Percentiles rank a stretch among this genome's conserved stretches.
Conservation (phyloP, 1,284 basidiomycete genomes). For the Spongiforma sp. region DNA sequence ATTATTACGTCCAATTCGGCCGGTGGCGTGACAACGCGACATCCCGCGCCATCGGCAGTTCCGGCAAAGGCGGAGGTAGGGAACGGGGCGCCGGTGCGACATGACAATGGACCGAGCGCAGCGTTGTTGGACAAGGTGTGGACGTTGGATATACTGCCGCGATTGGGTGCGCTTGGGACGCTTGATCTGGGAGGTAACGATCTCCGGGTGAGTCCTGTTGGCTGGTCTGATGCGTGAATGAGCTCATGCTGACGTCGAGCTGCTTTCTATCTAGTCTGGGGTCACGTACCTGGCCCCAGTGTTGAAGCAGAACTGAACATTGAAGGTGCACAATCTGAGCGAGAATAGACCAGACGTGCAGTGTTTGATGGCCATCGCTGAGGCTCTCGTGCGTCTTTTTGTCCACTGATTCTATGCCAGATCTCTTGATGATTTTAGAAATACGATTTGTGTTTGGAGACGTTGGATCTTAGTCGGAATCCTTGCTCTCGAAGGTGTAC, state of each 20-base stretch:
- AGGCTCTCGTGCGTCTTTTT: constrained; percentile 74
- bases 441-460: constrained; percentile 95
- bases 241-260: too few species aligned
- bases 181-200: constrained; percentile 94
- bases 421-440: constrained; percentile 50
- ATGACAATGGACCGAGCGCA: constrained; percentile 66
- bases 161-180: constrained; percentile 81
- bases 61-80: background rate
- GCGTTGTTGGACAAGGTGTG: constrained; percentile 81
- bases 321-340: constrained; percentile 92
- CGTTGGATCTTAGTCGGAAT: constrained; percentile 92
- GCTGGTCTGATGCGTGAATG: background rate
- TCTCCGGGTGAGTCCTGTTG: constrained; percentile 65
- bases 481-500: constrained; percentile 88
- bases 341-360: constrained; percentile 92
- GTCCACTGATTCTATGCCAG: background rate
- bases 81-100: constrained; percentile 24
- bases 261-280: constrained; percentile 55
- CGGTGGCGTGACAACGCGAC: constrained; percentile 78
- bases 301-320: constrained; percentile 92
- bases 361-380: constrained; percentile 84
- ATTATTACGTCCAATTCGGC: constrained; percentile 77
- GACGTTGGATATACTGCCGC: constrained; percentile 83
- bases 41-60: constrained; percentile 44
- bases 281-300: constrained; percentile 94